These are phyloP conservation scores for Naganishia onofrii DNA, from an alignment of 768 basidiomycete species.

Conservation along the genomic window DNA sequence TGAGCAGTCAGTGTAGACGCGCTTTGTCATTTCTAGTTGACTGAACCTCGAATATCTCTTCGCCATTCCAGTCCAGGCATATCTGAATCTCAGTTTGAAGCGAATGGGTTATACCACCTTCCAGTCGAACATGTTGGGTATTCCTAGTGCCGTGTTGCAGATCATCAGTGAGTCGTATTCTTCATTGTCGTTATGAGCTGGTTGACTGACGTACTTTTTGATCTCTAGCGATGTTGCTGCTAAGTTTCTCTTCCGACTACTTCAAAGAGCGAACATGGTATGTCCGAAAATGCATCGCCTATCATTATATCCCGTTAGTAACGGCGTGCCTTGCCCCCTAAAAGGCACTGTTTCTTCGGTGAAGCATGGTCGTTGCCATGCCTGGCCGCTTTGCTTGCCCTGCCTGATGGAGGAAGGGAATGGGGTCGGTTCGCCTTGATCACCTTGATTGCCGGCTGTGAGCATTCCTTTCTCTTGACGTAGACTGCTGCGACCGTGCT, in stretches of 20 bases:
- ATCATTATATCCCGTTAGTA: too few relatives aligned
- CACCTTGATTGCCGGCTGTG: conserved; percentile 32
- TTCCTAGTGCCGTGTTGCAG: conserved; percentile 61
- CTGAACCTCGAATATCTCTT: conserved; percentile 55
- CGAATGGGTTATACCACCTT: conserved; percentile 65
- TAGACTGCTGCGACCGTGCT: not conserved
- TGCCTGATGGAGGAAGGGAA: conserved; percentile 29
- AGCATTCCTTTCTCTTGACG: not conserved
- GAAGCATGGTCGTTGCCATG: conserved; percentile 33
- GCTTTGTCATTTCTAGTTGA: not conserved
- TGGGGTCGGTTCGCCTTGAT: conserved; percentile 32
- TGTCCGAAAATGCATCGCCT: not conserved
- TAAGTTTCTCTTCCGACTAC: conserved; percentile 60
- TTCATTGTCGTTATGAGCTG: too few relatives aligned
- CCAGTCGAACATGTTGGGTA: conserved; percentile 62
- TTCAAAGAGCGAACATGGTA: conserved; percentile 59
- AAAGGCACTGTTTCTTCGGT: conserved; percentile 32
- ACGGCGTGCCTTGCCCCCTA: not conserved
- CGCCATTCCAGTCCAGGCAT: conserved; percentile 62
- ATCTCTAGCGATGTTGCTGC: conserved; percentile 53
- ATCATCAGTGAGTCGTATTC: conserved; percentile 48
- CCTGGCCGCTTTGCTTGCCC: conserved; percentile 29
- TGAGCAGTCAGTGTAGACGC: not conserved
- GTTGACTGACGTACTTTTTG: not conserved
- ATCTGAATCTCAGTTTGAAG: conserved; percentile 65